A percentile compares a stretch with the other conserved stretches of the same genome.
Conservation (phyloP, 164 flowering plant species). For the Brasenia schreberi region DNA sequence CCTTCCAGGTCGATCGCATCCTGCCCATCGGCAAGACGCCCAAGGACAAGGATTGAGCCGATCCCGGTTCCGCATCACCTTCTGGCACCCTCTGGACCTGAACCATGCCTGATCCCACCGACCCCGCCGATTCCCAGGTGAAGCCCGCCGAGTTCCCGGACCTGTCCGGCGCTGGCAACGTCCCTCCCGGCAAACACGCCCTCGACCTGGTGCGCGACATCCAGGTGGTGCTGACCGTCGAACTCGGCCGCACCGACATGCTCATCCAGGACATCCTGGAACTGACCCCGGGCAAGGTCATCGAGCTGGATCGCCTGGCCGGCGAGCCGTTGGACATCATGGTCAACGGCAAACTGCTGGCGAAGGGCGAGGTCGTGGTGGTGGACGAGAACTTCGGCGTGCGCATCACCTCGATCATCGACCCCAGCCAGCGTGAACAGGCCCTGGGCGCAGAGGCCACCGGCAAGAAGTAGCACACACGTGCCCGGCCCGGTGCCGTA, state of each 20-base stretch:
- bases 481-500: no score
- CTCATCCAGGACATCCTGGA: not conserved
- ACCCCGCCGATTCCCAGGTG: no score
- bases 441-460: not conserved
- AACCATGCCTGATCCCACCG: no score
- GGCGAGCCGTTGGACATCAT: not conserved
- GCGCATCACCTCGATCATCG: not conserved
- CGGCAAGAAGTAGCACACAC: no score
- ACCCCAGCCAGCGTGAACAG: not conserved
- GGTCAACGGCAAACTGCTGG: not conserved
- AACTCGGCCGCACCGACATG: not conserved
- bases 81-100: no score
- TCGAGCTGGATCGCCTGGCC: conserved; percentile 1
- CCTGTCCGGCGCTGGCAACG: no score
- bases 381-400: not conserved
- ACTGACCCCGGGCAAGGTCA: not conserved
- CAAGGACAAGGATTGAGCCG: no score
- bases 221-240: not conserved
- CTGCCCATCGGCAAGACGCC: no score
- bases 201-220: not conserved
- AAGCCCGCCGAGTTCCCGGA: no score
- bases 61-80: no score
- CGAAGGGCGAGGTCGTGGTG: conserved; percentile 1
- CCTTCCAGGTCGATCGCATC: no score
- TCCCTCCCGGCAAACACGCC: no score